Base-by-base conservation (phyloP, 2,329 filamentous ascomycete species). In the Diaporthe batatas region DNA sequence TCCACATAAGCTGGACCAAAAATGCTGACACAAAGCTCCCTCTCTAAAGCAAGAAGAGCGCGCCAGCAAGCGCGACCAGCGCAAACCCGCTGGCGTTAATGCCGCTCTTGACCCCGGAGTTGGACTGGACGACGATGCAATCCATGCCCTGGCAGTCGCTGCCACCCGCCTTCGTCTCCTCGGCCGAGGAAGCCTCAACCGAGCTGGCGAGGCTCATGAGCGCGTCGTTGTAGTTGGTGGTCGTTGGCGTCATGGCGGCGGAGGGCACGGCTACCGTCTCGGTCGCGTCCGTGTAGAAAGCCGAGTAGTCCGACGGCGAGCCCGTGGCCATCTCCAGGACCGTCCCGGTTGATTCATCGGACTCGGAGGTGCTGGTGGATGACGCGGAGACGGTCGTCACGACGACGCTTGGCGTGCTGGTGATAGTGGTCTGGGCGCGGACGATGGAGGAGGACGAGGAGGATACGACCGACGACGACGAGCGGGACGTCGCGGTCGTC, bases 81-180 rank as follows among this genome's bases (percentile, higher is more conserved):
- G 70, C 70, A 53, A 70, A 21, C 10, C 58, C 67, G 58, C 70
- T 39, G 36, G 67, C 73, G 51, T 49, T 68, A 21, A 70, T 36
- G 25, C 18, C 32, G 34, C 21, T 54, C 67, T 64, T 72, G 57
- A 55, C 36, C 6, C 58, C 73, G 11, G 70, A 67, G 59, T 51
- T 74, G 53, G 65, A 70, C 62, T 64, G 58, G 57, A 74, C 73
- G 29, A 74, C 73, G n/a, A 74, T 72, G 44, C 73, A 74, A 58
- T 72, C 73, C 36, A 74, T 54, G 16, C 67, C 70, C 8, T 54
- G 18, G 65, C 73, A 74, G 1, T 36, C 16, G 44, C 25, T 32
- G 34, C 53, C 36, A 14, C 12, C 39, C 4, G 39, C 69, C 42
- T 23, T 2, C 5, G 65, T 55, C 57, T 67, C 39, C 6, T 68